Base-by-base conservation (phyloP, 2,329 filamentous ascomycete genomes). In the Fusarium sarcochroum region DNA sequence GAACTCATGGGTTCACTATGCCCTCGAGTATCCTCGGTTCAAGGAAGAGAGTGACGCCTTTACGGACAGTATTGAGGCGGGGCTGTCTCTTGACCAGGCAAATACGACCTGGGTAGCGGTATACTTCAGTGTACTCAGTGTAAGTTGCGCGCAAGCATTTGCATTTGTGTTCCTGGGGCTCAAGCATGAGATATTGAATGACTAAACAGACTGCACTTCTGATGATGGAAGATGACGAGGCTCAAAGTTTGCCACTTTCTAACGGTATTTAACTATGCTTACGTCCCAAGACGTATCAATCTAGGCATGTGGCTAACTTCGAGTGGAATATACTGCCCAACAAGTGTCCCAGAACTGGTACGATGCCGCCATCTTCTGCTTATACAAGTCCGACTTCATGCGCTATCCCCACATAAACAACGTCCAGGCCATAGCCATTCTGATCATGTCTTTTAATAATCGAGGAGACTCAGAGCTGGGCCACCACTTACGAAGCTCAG, bases 161-260 rank as follows among this genome's bases (percentile, higher is more conserved):
- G 7, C 34, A 7, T 17, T 15, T 17, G 15, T 35, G 34, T 35
- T 17, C 1, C 2, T 35, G 2, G 14, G 14, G 32, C 6, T 35
- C 34, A 17, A 17, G 7, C 2, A 8, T 20, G 7, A 42, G 7
- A 23, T 23, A 23, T 23, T 42, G 17, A 42, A 13, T 2, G 7
- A 6, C 15, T 7, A 6, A 23, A 20, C 7, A 45, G 49, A 52
- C 49, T 6, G 5, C 38, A 3, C 17, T 52, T n/a, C n/a, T 52
- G 15, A 52, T 52, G 49, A 52, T 52, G 49, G 38, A 52, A 23
- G 49, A 46, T 2, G 9, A 52, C 7, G 38, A 52, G 23, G 37
- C 15, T 23, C 38, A 32, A 17, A 34, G 45, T 5, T 15, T 48
- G 4, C 30, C 7, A 17, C 45, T 35, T 11, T 14, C 45, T 9